These are phyloP conservation scores for Pyrenochaeta sp. DNA, from an alignment of 2,329 filamentous ascomycete species.

Conservation along the genomic window DNA sequence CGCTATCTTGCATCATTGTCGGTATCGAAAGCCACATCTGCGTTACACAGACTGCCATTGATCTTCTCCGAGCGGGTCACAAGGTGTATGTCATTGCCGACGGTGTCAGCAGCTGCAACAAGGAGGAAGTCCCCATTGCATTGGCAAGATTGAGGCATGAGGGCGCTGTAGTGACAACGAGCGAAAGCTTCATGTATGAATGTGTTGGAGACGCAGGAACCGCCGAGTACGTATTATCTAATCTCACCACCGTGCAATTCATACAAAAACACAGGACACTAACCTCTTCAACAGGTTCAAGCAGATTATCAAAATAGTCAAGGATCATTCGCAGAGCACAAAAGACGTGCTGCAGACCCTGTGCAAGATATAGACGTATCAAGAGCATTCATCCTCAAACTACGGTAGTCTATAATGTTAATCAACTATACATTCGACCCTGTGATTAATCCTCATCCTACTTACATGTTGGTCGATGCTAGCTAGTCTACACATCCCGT, in stretches of 20 bases:
- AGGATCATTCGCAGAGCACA: slow-evolving; percentile 76
- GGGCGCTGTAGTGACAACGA: slow-evolving; percentile 82
- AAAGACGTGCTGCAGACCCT: slow-evolving; percentile 72
- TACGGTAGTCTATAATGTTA: too few species aligned
- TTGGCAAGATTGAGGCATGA: slow-evolving; percentile 77
- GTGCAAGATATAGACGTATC: slow-evolving; percentile 61
- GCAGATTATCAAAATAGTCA: slow-evolving; percentile 77
- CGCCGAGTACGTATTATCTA: slow-evolving; percentile 56
- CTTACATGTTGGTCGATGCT: too few species aligned
- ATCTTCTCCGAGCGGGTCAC: slow-evolving; percentile 78
- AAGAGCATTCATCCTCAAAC: too few species aligned
- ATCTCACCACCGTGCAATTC: too few species aligned
- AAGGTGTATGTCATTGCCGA: slow-evolving; percentile 88
- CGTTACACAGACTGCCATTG: slow-evolving; percentile 85
- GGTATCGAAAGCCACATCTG: slow-evolving; percentile 96
- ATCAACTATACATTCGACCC: too few species aligned
- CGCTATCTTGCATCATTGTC: slow-evolving; percentile 71
- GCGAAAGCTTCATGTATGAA: slow-evolving; percentile 91
- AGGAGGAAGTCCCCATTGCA: slow-evolving; percentile 80
- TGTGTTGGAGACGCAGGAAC: slow-evolving; percentile 82
- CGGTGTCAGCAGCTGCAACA: slow-evolving; percentile 87
- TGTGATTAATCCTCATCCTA: too few species aligned
- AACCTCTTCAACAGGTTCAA: slow-evolving; percentile 73
- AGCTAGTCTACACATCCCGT: too few species aligned
- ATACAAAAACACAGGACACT: too few species aligned